Evolutionary conservation across 2,329 filamentous ascomycete species (phyloP), one percentile per base, ranked within the genome.

Genomic region (Coccinonectria pachysandricola): DNA sequence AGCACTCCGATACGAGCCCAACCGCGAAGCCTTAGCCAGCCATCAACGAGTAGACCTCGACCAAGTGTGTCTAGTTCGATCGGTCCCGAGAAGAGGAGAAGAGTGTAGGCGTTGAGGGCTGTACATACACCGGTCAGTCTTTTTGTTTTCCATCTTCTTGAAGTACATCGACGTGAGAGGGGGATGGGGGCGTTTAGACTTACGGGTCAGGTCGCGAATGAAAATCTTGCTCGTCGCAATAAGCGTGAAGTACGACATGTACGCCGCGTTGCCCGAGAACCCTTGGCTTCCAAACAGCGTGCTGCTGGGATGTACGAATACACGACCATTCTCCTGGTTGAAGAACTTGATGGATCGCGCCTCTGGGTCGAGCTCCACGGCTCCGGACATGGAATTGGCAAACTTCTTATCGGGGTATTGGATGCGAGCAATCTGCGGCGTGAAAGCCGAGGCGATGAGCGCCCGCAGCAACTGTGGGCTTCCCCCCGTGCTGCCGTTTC

Each of bases 331-430:
- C 43, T 86, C 81, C 46, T 83, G 78, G 40, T 81, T 84, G 56
- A 85, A 96, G 59, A 87, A 98, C 51, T 86, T 91, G 57, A 98
- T 95, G 3, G 80, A 83, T 27, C 77, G 71, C 4, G 88, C 88
- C 55, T 96, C 88, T 0, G 88, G 88, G 49, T 98, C 91, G 6
- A 95, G 66, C 51, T 91, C 88, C 2, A 96, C 83, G 0, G 91
- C 84, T 6, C 91, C 91, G 1, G 84, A 83, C 37, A 92, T 73
- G 3, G 83, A 85, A 18, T 78, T 75, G 8, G 83, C 82, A 54
- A 92, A 98, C 54, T 95, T 96, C 62, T 93, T 93, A 57, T 94
- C 85, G 0, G 91, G 91, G 42, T 95, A 84, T 39, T 86, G 79
- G 49, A 98, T 94, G 27, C 87, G 75, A 9, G 86, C 86, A 38